phyloP scores from a whole-genome alignment of 352 stramenopile genomes.

The Phytophthora pluvialis region DNA sequence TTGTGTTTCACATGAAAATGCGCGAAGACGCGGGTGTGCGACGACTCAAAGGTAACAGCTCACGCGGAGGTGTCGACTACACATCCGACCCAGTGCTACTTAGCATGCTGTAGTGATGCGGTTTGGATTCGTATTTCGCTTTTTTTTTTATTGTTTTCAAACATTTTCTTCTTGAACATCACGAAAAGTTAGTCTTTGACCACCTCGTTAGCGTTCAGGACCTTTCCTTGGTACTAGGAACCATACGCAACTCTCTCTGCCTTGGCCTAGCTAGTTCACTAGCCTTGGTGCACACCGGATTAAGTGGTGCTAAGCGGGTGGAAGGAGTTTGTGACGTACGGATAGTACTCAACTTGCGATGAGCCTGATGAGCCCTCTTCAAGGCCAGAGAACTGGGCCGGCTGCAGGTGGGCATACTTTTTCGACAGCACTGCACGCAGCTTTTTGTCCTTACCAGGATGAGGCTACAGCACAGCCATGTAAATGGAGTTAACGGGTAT shows the following conservation, averaged over 20 bases:
- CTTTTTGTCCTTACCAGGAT: constrained; percentile 86
- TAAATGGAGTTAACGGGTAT: not conserved
- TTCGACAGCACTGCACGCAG: constrained; percentile 77
- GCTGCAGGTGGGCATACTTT: constrained; percentile 88
- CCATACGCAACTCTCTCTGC: constrained; percentile 13
- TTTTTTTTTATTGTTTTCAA: constrained; percentile 32
- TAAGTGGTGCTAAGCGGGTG: constrained; percentile 57
- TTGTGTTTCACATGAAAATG: constrained; percentile 76
- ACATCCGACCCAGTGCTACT: constrained; percentile 40
- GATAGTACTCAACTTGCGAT: constrained; percentile 78
- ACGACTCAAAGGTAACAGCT: constrained; percentile 11
- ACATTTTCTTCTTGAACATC: constrained; percentile 25
- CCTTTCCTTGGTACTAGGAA: constrained; percentile 11
- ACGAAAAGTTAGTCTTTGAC: constrained; percentile 19
- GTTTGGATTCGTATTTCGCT: constrained; percentile 2
- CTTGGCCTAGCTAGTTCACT: constrained; percentile 8
- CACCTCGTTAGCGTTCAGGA: constrained; percentile 18
- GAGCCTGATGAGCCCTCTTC: constrained; percentile 70
- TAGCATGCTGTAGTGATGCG: constrained; percentile 54
- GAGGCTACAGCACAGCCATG: constrained; percentile 44
- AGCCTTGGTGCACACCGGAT: constrained; percentile 5
- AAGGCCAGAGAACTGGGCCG: constrained; percentile 80
- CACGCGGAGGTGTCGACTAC: constrained; percentile 29
- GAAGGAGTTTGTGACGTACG: constrained; percentile 87
- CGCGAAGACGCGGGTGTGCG: constrained; percentile 41